phyloP scores from a whole-genome alignment of 139 green algal species.

The Nannochloris sp. region DNA sequence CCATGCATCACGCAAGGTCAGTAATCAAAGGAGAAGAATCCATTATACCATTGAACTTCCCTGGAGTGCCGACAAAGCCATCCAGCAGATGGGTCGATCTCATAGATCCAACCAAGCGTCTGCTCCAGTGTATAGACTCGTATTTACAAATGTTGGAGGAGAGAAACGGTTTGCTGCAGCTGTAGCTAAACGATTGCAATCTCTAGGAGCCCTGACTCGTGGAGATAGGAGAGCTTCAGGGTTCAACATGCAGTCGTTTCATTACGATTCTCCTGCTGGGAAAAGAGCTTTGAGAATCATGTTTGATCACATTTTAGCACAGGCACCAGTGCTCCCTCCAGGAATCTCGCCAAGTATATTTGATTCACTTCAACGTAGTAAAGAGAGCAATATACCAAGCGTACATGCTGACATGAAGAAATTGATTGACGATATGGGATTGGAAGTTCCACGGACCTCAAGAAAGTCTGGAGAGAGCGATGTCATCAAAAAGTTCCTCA shows the following conservation, averaged over 20 bases:
- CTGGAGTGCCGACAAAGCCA: constrained; percentile 84
- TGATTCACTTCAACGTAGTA: constrained; percentile 46
- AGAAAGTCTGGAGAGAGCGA: constrained; percentile 16
- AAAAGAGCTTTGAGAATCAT: constrained; percentile 29
- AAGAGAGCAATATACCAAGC: constrained; percentile 51
- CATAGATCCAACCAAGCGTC: constrained; percentile 38
- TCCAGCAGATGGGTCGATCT: constrained; percentile 78
- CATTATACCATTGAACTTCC: constrained; percentile 88
- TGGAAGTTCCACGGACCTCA: constrained; percentile 16
- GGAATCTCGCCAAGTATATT: constrained; percentile 15
- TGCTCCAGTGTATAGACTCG: constrained; percentile 53
- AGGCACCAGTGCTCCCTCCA: constrained; percentile 23
- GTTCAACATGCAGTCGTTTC: constrained; percentile 54
- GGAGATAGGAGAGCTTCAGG: constrained; percentile 72
- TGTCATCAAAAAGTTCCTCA: constrained; percentile 66
- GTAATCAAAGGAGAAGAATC: constrained; percentile 48
- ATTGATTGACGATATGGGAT: constrained; percentile 38
- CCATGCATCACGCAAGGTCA: constrained; percentile 4
- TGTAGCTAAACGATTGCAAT: constrained; percentile 77
- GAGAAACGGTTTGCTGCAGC: constrained; percentile 79
- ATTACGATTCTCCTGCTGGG: constrained; percentile 63
- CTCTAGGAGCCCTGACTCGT: constrained; percentile 75
- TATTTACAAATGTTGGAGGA: constrained; percentile 66
- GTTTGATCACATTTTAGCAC: constrained; percentile 52
- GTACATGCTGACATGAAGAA: constrained; percentile 34